phyloP scores from a whole-genome alignment of 73 alveolate genomes.

The Paramecium biaurelia region DNA sequence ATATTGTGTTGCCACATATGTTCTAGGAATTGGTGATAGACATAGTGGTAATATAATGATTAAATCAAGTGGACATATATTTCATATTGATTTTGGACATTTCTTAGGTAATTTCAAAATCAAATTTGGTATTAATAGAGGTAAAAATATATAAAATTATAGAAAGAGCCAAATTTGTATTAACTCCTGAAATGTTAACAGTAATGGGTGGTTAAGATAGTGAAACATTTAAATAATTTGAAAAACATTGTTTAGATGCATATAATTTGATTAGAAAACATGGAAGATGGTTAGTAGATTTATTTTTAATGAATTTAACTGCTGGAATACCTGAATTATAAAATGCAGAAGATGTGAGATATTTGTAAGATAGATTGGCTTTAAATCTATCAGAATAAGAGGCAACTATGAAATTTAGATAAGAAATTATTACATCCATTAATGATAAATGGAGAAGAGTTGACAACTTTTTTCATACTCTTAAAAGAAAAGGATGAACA shows the following conservation, averaged over 20 bases:
- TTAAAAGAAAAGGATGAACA: conserved; percentile 32
- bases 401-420: conserved; percentile 74
- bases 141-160: conserved; percentile 38
- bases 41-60: conserved; percentile 96
- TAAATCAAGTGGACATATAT: conserved; percentile 89
- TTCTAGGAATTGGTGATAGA: conserved; percentile 96
- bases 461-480: conserved; percentile 69
- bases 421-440: conserved; percentile 68
- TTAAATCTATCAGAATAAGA: conserved; percentile 72
- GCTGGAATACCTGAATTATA: conserved; percentile 94
- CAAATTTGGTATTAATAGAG: conserved; percentile 93
- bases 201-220: conserved; percentile 89
- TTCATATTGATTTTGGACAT: conserved; percentile 99
- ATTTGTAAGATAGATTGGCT: conserved; percentile 61
- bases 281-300: conserved; percentile 77
- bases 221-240: conserved; percentile 70
- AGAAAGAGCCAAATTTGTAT: conserved; percentile 75
- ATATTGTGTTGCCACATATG: conserved; percentile 95
- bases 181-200: conserved; percentile 71
- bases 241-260: conserved; percentile 80
- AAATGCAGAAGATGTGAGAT: conserved; percentile 75
- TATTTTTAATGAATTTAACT: conserved; percentile 86
- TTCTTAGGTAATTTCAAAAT: conserved; percentile 93
- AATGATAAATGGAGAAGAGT: conserved; percentile 69
- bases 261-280: conserved; percentile 86